Evolutionary conservation across 2,329 filamentous ascomycete species (phyloP).

Genomic region (Aspergillus sp.): DNA sequence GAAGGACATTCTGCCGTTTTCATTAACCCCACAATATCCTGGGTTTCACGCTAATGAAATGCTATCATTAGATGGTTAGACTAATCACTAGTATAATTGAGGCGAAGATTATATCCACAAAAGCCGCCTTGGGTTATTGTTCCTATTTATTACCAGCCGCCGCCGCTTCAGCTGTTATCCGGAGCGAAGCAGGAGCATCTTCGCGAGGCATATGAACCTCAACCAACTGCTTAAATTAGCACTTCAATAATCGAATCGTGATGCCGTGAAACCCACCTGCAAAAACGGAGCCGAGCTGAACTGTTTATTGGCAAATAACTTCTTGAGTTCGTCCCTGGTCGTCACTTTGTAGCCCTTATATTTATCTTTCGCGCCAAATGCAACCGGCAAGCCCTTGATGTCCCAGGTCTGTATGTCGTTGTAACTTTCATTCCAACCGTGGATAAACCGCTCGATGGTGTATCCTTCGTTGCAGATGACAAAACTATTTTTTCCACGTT

Average conservation of each 20-base stretch:
- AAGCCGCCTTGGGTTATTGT: not conserved
- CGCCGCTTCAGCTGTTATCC: constrained; percentile 68
- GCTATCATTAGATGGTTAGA: not conserved
- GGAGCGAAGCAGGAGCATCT: constrained; percentile 71
- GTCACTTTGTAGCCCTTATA: constrained; percentile 66
- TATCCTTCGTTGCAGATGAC: constrained; percentile 86
- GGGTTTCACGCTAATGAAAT: not conserved
- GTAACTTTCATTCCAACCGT: constrained; percentile 75
- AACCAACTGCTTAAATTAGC: constrained; percentile 61
- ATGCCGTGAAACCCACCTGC: constrained; percentile 34
- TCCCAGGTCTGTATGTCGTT: constrained; percentile 80
- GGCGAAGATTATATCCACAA: not conserved
- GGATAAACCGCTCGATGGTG: constrained; percentile 86
- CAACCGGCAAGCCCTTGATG: constrained; percentile 65
- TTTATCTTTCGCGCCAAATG: constrained; percentile 64
- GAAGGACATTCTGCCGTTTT: not conserved
- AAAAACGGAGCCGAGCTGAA: constrained; percentile 58
- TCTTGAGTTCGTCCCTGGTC: constrained; percentile 67
- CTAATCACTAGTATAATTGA: not conserved
- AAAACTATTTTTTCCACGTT: constrained; percentile 48
- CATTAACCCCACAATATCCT: not conserved
- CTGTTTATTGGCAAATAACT: constrained; percentile 62
- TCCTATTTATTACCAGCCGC: constrained; percentile 61
- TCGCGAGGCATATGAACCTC: constrained; percentile 79
- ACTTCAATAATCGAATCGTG: not conserved